These are phyloP conservation scores for Apiosordaria backusii DNA, from an alignment of 495 filamentous ascomycete genomes.

Conservation along the genomic window DNA sequence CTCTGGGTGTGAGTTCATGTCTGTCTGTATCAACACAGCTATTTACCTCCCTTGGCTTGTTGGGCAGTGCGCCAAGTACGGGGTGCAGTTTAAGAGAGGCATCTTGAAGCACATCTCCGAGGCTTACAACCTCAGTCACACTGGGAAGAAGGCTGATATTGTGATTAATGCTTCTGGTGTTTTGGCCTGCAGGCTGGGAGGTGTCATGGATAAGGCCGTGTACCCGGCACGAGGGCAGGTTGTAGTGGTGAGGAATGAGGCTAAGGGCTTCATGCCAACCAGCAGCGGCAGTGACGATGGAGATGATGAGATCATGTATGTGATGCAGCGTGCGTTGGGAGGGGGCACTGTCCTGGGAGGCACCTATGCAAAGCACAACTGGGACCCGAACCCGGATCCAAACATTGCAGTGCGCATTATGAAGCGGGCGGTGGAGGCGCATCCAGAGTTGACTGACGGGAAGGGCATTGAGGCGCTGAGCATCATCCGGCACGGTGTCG, in stretches of 20 bases:
- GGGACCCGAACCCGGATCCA: slow-evolving; percentile 77
- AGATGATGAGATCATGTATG: slow-evolving; percentile 74
- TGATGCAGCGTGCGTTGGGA: slow-evolving; percentile 85
- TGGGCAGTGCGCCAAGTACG: slow-evolving; percentile 67
- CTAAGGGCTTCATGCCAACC: slow-evolving; percentile 65
- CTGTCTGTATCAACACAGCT: slow-evolving; percentile 86
- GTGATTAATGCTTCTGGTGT: slow-evolving; percentile 89
- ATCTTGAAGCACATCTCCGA: slow-evolving; percentile 66
- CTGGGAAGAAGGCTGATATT: slow-evolving; percentile 60
- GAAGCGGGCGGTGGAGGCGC: slow-evolving; percentile 70
- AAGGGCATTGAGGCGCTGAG: slow-evolving; percentile 74
- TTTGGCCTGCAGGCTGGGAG: slow-evolving; percentile 67
- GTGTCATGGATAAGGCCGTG: slow-evolving; percentile 73
- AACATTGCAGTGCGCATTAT: slow-evolving; percentile 84
- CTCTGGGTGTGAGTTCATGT: slow-evolving; percentile 68
- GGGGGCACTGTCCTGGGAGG: slow-evolving; percentile 81
- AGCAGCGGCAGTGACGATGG: slow-evolving; percentile 78
- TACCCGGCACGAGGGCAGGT: slow-evolving; percentile 82
- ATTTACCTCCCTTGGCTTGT: slow-evolving; percentile 83
- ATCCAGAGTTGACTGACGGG: slow-evolving; percentile 70
- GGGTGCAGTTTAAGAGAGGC: slow-evolving; percentile 60
- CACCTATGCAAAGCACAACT: slow-evolving; percentile 76
- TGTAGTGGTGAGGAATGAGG: slow-evolving; percentile 81
- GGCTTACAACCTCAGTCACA: slow-evolving; percentile 61
- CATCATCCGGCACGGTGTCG: slow-evolving; percentile 87